Percentiles rank a stretch among this genome's conserved stretches.
Evolutionary conservation across 495 filamentous ascomycete genomes (phyloP).

Genomic region (Rusavskia elegans): DNA sequence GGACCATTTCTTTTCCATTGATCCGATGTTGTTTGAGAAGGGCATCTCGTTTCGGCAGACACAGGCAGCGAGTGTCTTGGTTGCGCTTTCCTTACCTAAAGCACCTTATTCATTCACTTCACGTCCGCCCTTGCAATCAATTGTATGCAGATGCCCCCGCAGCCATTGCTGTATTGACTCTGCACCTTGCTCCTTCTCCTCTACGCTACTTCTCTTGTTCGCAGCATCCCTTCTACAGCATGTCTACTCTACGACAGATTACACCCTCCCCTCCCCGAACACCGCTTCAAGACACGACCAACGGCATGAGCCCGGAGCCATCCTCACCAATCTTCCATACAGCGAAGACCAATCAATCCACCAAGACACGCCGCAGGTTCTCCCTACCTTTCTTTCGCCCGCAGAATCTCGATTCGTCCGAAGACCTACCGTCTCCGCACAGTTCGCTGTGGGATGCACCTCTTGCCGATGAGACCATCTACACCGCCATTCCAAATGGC

Average conservation of each 20-base stretch:
- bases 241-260: not conserved
- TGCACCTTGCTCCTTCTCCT: not conserved
- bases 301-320: not conserved
- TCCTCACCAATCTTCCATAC: not conserved
- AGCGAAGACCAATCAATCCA: not conserved
- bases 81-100: not conserved
- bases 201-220: not conserved
- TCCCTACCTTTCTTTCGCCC: not conserved
- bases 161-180: not conserved
- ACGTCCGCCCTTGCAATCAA: not conserved
- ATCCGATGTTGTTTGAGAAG: too few relatives aligned
- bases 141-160: not conserved
- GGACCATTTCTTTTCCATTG: too few relatives aligned
- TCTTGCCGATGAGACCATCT: not conserved
- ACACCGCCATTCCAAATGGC: not conserved
- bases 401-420: conserved; percentile 1
- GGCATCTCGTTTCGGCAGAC: too few relatives aligned
- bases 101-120: not conserved
- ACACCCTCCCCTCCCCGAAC: not conserved
- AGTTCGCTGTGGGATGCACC: not conserved
- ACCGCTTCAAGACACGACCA: not conserved
- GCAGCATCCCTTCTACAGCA: not conserved
- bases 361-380: not conserved
- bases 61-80: too few relatives aligned
- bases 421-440: not conserved